Conservation (phyloP, 2,329 filamentous ascomycete genomes). For the Elsinoe arachidis region DNA sequence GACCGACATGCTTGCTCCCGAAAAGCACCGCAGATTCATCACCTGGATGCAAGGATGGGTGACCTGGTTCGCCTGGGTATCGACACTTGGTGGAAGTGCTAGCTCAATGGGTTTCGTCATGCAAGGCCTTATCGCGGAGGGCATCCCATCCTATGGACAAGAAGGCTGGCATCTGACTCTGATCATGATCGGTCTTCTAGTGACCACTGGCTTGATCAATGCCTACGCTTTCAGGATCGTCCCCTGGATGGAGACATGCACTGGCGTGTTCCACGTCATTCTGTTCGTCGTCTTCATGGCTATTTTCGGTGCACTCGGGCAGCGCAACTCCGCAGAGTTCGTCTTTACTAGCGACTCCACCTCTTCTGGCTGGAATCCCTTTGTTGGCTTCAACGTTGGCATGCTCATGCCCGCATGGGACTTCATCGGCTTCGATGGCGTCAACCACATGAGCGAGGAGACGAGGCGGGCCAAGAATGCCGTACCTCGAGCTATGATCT, state of each 20-base stretch:
- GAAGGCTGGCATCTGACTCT: slow-evolving; percentile 33
- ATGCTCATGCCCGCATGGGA: slow-evolving; percentile 18
- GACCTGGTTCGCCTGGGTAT: slow-evolving; percentile 33
- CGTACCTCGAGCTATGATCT: slow-evolving; percentile 21
- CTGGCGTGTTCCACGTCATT: slow-evolving; percentile 20
- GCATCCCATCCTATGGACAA: slow-evolving; percentile 27
- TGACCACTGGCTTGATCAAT: slow-evolving; percentile 25
- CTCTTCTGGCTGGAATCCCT: slow-evolving; percentile 21
- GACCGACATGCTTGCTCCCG: slow-evolving; percentile 20
- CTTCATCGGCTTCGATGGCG: slow-evolving; percentile 17
- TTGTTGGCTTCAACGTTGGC: slow-evolving; percentile 19
- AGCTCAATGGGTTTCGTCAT: slow-evolving; percentile 31
- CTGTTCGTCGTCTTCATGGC: slow-evolving; percentile 21
- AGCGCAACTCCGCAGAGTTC: slow-evolving; percentile 16
- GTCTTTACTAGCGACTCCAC: slow-evolving; percentile 18
- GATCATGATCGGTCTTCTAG: slow-evolving; percentile 31
- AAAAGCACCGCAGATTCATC: slow-evolving; percentile 19
- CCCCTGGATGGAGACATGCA: slow-evolving; percentile 20
- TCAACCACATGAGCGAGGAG: slow-evolving; percentile 20
- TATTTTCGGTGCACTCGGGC: slow-evolving; percentile 17
- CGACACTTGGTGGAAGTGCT: slow-evolving; percentile 22
- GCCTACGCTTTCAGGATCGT: slow-evolving; percentile 32
- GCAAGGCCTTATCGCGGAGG: slow-evolving; percentile 26
- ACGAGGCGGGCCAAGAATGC: slow-evolving; percentile 18
- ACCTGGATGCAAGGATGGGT: slow-evolving; percentile 31